Evolutionary conservation across 768 basidiomycete genomes (phyloP), one percentile per base, ranked within the genome.

Genomic region (Cyclocybe cylindracea): DNA sequence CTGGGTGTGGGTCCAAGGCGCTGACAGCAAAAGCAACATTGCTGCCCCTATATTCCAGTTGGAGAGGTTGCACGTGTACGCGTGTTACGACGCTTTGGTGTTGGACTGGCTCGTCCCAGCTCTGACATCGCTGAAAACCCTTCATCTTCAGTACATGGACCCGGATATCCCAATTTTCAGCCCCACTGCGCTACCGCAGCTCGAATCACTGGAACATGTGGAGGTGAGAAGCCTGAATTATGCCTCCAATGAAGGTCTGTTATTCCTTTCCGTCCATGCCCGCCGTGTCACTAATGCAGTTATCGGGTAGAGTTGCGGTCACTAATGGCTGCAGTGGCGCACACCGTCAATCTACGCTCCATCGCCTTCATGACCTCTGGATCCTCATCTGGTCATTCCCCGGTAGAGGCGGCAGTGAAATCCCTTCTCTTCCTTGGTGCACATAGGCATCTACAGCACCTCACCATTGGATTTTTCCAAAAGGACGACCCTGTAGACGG

Each of bases 51-150:
- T 31, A 32, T 50, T 50, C 35, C 39, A 33, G 24, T 35, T 50
- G 40, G 39, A 50, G 16, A 36, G n/a, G 39, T 42, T 50, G 29
- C 33, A 50, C 31, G 18, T 50, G 11, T 11, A 13, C 3, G 5
- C 4, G 2, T 50, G 40, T 13, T 19, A 10, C 7, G 48, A 50
- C 19, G 29, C 24, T 14, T 31, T 50, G 10, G n/a, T 32, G 7
- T 43, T 50, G 39, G 29, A 43, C 14, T 50, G 48, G 48, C 39
- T 50, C 31, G 19, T 42, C 14, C 48, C 48, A 14, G 48, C 48
- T 13, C 39, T 42, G 13, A 32, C 39, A 35, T 34, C 32, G 32
- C 48, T 50, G 7, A 24, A 34, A 43, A 24, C 24, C 24, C 24
- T 24, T 24, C 24, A 24, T 24, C 3, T 24, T 24, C 24, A 24